Evolutionary conservation across 2,329 filamentous ascomycete species (phyloP), one percentile per base, ranked within the genome.

Genomic region (Rachicladosporium sp.): DNA sequence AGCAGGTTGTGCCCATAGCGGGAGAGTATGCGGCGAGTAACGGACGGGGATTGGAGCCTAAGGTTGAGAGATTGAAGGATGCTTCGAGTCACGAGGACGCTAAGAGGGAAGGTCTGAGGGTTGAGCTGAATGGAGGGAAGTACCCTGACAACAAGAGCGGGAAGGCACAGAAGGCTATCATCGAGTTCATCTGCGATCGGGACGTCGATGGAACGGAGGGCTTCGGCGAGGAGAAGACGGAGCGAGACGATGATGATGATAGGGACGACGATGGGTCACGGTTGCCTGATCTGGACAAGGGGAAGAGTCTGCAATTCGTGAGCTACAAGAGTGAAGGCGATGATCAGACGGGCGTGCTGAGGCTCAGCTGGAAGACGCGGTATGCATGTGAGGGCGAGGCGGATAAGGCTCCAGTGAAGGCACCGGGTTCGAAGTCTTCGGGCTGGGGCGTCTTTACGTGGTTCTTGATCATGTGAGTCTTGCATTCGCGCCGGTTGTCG

Each of bases 391-490:
- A 86, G 55, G 61, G 56, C 30, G 66, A 65, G 50, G 63, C 65
- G 35, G 63, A 68, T 10, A 66, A 36, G 27, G 48, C 50, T 10
- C 35, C 31, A 6, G 15, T 19, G 15, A 19, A 19, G 15, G 15
- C 15, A 19, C 33, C 40, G 10, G 27, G 64, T 7, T 59, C 64
- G 42, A 66, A 67, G 42, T 67, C 69, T 39, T 66, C 69, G 38
- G 72, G 76, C 56, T 96, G 89, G 91, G 91, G 91, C 2, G 91
- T 95, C 69, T 96, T 96, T 56, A 95, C 89, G 11, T 98, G 91
- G 91, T 75, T 96, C 55, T 76, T 96, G 50, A 78, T 98, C 50
- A 77, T 96, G 87, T 93, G 65, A 71, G 83, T 47, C 23, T 13
- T 8, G n/a, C 33, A 19, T 19, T 19, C 15, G 15, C 15, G 15